Evolutionary conservation across 2,329 filamentous ascomycete species (phyloP), one percentile per base, ranked within the genome.

Genomic region (Corinectria fuckeliana): DNA sequence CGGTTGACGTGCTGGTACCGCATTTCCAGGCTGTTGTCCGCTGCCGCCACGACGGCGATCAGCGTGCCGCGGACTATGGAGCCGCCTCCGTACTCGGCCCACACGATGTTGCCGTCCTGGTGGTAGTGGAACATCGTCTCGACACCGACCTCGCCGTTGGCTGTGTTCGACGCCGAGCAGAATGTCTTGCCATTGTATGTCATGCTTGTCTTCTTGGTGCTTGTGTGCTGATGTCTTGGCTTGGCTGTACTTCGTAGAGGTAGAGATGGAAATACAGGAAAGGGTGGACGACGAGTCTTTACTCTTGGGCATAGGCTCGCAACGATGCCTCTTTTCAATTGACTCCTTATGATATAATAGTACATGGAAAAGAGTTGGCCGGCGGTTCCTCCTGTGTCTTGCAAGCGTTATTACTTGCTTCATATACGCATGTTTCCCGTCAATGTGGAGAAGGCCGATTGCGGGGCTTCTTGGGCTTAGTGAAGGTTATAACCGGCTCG

Each of bases 1-100:
- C 32, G 34, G 49, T 72, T 69, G 45, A 70, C 66, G 41, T 72
- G 70, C 49, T 71, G 64, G 42, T 71, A 70, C 13, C 69, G 68
- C 67, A 69, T 70, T 41, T 71, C 69, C 5, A 71, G 60, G 21
- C 58, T 62, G 32, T 63, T 49, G 14, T 64, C 61, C n/a, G 60
- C 60, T 3, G 18, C 56, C 14, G 48, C 36, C 25, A 69, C 63
- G 5, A 60, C 60, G 34, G 66, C 69, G 25, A 71, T 64, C 26
- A 71, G 55, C 32, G 58, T 62, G 30, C 69, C 69, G 18, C 60
- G 61, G 18, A 58, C 63, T 30, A 71, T 62, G 9, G 63, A 66
- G 4, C 68, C 67, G 39, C 69, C 69, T 2, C 50, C 32, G 55
- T 71, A 71, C 54, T 71, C 69, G 32, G 68, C 69, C 68, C 69